Conservation (phyloP, 495 filamentous ascomycete genomes). For the Tricharina praecox region DNA sequence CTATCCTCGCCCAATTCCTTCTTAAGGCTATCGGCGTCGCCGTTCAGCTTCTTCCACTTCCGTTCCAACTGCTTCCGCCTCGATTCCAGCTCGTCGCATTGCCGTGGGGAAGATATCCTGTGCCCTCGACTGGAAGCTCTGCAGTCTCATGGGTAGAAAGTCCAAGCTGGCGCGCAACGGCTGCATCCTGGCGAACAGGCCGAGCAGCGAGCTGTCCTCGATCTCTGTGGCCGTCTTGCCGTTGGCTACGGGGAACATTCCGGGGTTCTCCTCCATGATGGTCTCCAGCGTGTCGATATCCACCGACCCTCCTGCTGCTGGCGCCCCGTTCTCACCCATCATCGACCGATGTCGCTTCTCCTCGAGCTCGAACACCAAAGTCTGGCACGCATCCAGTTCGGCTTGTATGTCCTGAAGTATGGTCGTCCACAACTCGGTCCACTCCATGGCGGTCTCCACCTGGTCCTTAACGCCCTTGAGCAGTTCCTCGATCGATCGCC, state of each 20-base stretch:
- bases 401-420: constrained; percentile 84
- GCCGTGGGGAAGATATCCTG: constrained; percentile 66
- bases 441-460: constrained; percentile 94
- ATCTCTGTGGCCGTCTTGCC: constrained; percentile 30
- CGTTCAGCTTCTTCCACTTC: constrained; percentile 65
- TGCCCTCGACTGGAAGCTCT: constrained; percentile 64
- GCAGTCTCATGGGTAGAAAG: constrained; percentile 90
- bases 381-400: constrained; percentile 68
- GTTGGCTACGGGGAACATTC: constrained; percentile 30
- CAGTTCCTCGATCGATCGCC: constrained; percentile 58
- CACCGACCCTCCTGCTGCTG: constrained; percentile 44
- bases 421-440: constrained; percentile 90
- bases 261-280: constrained; percentile 76
- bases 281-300: constrained; percentile 85
- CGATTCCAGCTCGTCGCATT: constrained; percentile 73
- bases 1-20: constrained; percentile 85
- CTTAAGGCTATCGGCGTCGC: constrained; percentile 68
- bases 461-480: constrained; percentile 67
- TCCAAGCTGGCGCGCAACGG: constrained; percentile 82
- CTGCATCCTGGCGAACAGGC: constrained; percentile 85
- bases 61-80: constrained; percentile 52
- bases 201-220: constrained; percentile 53
- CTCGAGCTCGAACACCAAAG: constrained; percentile 90
- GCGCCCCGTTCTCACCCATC: constrained; percentile 39
- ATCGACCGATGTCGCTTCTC: constrained; percentile 66